Percentiles rank a stretch among this genome's conserved stretches.
phyloP scores from a whole-genome alignment of 139 green algal species.

The Monoraphidium neglectum region DNA sequence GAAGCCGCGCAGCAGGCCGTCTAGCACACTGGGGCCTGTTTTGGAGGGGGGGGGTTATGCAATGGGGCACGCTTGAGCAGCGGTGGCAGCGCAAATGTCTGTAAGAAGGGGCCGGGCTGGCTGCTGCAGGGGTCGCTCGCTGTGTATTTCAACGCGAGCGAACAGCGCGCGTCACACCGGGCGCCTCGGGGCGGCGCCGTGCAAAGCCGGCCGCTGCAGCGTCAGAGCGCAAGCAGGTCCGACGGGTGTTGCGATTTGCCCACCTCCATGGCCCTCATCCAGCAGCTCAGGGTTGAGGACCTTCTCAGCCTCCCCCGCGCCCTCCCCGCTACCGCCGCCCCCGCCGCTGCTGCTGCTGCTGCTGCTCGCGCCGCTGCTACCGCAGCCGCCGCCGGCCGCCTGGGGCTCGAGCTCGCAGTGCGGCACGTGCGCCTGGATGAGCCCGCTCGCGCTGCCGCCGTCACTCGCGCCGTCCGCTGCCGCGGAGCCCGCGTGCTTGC shows the following conservation, averaged over 20 bases:
- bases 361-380: slow-evolving; percentile 9
- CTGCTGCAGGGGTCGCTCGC: neutral
- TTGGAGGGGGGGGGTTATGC: neutral
- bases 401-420: slow-evolving; percentile 3
- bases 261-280: neutral
- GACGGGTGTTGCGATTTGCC: neutral
- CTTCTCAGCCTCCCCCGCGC: neutral
- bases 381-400: neutral
- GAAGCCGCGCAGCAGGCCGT: neutral
- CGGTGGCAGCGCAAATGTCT: neutral
- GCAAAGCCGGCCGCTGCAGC: neutral
- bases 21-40: neutral
- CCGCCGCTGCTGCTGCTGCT: neutral
- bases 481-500: no score
- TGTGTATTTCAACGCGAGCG: no score
- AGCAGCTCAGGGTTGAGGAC: neutral
- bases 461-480: no score
- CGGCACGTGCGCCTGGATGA: no score
- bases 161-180: neutral
- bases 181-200: neutral
- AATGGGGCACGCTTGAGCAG: neutral
- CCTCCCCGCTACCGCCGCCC: neutral
- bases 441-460: no score
- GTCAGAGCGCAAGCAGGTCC: neutral
- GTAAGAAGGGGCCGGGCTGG: neutral